These are phyloP conservation scores for Salinomyces thailandicus DNA, from an alignment of 2,329 filamentous ascomycete genomes.

Conservation along the genomic window DNA sequence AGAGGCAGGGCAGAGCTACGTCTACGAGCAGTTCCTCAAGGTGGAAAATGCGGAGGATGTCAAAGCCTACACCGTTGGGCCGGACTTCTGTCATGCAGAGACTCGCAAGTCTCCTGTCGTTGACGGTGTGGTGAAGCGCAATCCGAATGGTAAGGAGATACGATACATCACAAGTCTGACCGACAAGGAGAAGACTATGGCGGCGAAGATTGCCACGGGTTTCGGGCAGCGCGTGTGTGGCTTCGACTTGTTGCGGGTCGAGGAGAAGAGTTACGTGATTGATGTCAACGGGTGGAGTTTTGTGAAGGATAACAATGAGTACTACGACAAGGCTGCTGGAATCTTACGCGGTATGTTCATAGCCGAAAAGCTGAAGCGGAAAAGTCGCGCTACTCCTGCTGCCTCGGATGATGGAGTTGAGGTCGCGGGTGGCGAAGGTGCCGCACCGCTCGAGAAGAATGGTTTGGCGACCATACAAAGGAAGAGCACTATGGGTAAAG, in stretches of 20 bases:
- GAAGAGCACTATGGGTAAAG: constrained; percentile 14
- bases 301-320: constrained; percentile 97
- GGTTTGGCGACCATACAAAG: constrained; percentile 4
- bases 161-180: constrained; percentile 84
- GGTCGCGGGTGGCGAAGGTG: constrained; percentile 10
- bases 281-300: constrained; percentile 99
- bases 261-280: constrained; percentile 85
- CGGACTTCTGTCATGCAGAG: constrained; percentile 88
- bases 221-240: constrained; percentile 95
- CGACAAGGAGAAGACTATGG: constrained; percentile 72
- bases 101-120: constrained; percentile 96
- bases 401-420: constrained; percentile 6
- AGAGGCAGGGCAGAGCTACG: constrained; percentile 72
- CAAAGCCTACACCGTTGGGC: constrained; percentile 94
- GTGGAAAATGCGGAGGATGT: constrained; percentile 97
- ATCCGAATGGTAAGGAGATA: constrained; percentile 94
- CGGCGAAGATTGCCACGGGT: constrained; percentile 76
- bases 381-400: constrained; percentile 27
- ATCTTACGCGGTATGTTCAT: constrained; percentile 85
- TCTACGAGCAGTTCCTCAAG: constrained; percentile 94
- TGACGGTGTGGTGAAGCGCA: constrained; percentile 87
- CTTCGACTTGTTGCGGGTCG: constrained; percentile 82
- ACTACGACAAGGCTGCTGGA: constrained; percentile 82
- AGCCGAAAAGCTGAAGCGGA: constrained; percentile 55
- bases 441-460: constrained; percentile 2